Evolutionary conservation across 768 basidiomycete species (phyloP), one percentile per base, ranked within the genome.

Genomic region (Boletus coccyginus): DNA sequence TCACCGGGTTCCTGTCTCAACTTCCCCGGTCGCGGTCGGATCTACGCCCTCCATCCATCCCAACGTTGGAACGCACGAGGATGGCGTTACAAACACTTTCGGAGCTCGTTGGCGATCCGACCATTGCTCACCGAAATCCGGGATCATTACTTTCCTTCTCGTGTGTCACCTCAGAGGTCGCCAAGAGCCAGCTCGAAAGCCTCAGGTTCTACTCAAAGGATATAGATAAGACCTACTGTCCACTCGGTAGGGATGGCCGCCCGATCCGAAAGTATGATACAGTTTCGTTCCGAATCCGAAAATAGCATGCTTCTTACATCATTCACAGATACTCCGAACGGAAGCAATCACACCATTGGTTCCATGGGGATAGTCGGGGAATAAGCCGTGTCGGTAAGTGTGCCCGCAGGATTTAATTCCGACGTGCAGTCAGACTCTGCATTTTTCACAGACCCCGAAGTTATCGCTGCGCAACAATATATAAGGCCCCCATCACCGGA

Each of bases 121-220:
- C 70, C 24, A 77, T 86, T 36, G 74, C 75, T 11, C 65, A 72
- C 12, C 79, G 82, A 29, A 77, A 86, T 62, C 83, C 87, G 12
- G 55, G 65, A n/a, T 88, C 82, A 7, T 74, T 83, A 2, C 73
- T 90, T 48, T 89, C 87, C 8, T 91, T 91, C 63, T 87, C 81
- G 12, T 83, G 83, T 60, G 75, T 87, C 33, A 60, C 84, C 0
- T 73, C 74, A 10, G 83, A 85, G 6, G 70, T 81, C 9, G 68
- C 79, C 29, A 73, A 78, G 65, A 76, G 72, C 16, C 88, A 90
- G 64, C 70, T 72, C 0, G 81, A 83, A 27, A 67, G 74, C 35
- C 66, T 87, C 51, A 66, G 62, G 42, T 70, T 75, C 40, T 87
- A 83, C 55, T 67, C 70, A 13, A 78, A 75, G 50, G 80, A 77